These are phyloP conservation scores for Pichia insulana DNA, from an alignment of 805 yeast genomes.

Conservation along the genomic window DNA sequence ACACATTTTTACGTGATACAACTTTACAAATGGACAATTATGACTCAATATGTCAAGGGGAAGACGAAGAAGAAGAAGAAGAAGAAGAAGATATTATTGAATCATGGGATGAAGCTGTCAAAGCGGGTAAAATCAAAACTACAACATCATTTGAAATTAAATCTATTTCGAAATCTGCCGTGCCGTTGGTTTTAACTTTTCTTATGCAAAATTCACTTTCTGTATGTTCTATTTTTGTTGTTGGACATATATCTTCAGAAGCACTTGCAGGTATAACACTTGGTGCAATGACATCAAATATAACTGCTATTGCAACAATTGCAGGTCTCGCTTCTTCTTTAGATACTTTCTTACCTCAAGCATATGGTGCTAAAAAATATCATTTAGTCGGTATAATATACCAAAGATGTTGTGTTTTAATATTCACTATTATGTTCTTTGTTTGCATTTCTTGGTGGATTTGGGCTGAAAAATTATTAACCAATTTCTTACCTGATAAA, in stretches of 20 bases:
- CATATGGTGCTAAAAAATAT: constrained; percentile 60
- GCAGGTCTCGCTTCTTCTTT: constrained; percentile 74
- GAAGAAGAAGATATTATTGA: constrained; percentile 20
- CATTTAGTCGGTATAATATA: constrained; percentile 60
- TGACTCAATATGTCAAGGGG: not conserved
- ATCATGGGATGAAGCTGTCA: constrained; percentile 28
- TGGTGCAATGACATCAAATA: constrained; percentile 72
- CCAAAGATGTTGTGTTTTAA: constrained; percentile 55
- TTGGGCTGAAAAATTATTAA: constrained; percentile 42
- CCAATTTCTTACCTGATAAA: constrained; percentile 33
- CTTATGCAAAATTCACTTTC: constrained; percentile 64
- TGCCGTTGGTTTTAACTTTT: constrained; percentile 60
- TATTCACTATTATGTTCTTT: constrained; percentile 43
- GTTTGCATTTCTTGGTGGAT: constrained; percentile 54
- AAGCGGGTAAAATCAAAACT: constrained; percentile 37
- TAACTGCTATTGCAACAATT: constrained; percentile 64
- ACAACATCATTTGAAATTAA: constrained; percentile 30
- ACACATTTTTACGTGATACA: not conserved
- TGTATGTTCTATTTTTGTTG: constrained; percentile 70
- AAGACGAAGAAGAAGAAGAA: not conserved
- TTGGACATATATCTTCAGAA: constrained; percentile 61
- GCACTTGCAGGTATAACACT: constrained; percentile 71
- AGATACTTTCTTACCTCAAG: constrained; percentile 73
- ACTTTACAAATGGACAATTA: not conserved
- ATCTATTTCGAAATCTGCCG: constrained; percentile 33